Evolutionary conservation across 2,329 filamentous ascomycete species (phyloP).

Genomic region (Lithohypha guttulata): DNA sequence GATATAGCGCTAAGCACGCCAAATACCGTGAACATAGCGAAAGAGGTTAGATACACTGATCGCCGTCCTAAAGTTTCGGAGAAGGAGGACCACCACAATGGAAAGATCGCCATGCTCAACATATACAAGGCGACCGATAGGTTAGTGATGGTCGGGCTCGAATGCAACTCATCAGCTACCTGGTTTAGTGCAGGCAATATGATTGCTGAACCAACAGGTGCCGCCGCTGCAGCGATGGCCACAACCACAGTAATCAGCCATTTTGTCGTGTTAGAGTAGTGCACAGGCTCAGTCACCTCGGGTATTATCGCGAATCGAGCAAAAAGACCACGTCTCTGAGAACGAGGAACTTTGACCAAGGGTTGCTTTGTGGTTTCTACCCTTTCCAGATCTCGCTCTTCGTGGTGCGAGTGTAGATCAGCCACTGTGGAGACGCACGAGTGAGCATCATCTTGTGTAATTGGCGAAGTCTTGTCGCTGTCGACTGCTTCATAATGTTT

Average conservation of each 20-base stretch:
- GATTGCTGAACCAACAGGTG: constrained; percentile 74
- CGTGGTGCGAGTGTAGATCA: constrained; percentile 11
- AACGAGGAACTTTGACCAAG: constrained; percentile 40
- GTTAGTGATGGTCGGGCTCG: constrained; percentile 58
- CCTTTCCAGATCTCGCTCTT: constrained; percentile 17
- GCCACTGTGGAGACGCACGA: constrained; percentile 12
- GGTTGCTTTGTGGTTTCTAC: constrained; percentile 25
- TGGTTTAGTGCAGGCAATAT: constrained; percentile 61
- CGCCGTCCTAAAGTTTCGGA: constrained; percentile 61
- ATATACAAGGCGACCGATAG: constrained; percentile 70
- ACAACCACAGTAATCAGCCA: constrained; percentile 75
- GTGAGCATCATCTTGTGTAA: constrained; percentile 6
- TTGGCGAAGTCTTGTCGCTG: not conserved
- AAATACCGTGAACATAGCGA: constrained; percentile 61
- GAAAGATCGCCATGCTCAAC: constrained; percentile 73
- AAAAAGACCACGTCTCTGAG: constrained; percentile 59
- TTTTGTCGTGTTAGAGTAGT: constrained; percentile 65
- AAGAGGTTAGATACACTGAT: constrained; percentile 68
- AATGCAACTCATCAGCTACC: constrained; percentile 51
- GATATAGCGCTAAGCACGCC: constrained; percentile 59
- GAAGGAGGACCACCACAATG: constrained; percentile 78
- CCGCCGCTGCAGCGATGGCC: constrained; percentile 63
- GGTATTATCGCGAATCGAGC: constrained; percentile 60
- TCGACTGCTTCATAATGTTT: not conserved
- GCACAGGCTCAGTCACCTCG: constrained; percentile 65